Evolutionary conservation across 805 yeast genomes (phyloP).

Genomic region (Saturnispora saitoi): DNA sequence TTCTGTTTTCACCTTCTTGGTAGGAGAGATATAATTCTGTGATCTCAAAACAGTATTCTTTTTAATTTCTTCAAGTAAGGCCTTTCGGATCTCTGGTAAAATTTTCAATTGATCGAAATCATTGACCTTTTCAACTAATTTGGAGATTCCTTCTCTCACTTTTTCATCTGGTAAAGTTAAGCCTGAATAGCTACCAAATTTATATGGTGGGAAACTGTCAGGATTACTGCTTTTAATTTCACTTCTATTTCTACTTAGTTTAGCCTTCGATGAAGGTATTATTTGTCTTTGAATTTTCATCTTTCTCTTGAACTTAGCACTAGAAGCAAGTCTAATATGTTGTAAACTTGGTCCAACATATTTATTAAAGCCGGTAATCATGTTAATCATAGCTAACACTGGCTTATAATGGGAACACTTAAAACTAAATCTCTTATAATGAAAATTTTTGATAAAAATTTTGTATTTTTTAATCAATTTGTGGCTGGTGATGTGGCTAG

Average conservation of each 20-base stretch:
- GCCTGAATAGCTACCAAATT: conserved; percentile 44
- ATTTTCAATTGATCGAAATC: conserved; percentile 62
- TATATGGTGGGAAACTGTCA: conserved; percentile 24
- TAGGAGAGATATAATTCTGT: conserved; percentile 25
- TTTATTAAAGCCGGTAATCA: not conserved
- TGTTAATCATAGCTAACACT: not conserved
- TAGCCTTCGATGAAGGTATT: conserved; percentile 11
- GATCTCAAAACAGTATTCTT: conserved; percentile 34
- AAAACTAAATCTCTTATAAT: not conserved
- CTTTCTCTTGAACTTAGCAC: not conserved
- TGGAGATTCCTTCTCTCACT: conserved; percentile 29
- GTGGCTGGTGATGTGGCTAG: not conserved
- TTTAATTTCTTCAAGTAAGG: conserved; percentile 47
- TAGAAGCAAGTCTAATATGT: not conserved
- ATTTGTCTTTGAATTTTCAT: conserved; percentile 14
- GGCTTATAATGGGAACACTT: not conserved
- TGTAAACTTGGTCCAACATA: not conserved
- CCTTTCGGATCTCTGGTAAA: conserved; percentile 55
- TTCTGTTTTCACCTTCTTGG: conserved; percentile 26
- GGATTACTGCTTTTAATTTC: conserved; percentile 5
- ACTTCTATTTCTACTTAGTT: not conserved
- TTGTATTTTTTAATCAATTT: not conserved
- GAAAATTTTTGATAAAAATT: not conserved
- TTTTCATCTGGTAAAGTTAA: conserved; percentile 33
- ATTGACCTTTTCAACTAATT: conserved; percentile 42